Conservation (phyloP, 108 stramenopile species). For the Nannochloropsis gaditana region DNA sequence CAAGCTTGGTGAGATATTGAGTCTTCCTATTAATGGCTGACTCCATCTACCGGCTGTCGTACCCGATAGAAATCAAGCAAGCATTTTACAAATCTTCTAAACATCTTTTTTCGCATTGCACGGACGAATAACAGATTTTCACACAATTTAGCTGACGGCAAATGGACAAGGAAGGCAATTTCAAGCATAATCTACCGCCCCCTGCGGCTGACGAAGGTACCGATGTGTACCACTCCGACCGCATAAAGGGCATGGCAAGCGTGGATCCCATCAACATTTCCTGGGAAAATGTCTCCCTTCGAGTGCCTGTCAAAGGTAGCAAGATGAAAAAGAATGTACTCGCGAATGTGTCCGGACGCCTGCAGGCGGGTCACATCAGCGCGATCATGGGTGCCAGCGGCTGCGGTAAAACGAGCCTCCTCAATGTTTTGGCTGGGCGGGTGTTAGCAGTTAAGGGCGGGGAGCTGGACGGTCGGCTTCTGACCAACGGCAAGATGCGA, state of each 20-base stretch:
- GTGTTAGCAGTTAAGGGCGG: slow-evolving; percentile 10
- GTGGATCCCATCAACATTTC: slow-evolving; percentile 10
- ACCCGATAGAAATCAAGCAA: too few relatives aligned
- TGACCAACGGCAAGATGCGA: background rate
- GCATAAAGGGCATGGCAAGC: background rate
- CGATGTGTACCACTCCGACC: background rate
- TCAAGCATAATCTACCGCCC: background rate
- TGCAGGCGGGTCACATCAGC: background rate
- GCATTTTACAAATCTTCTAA: too few relatives aligned
- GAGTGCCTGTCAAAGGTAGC: slow-evolving; percentile 19
- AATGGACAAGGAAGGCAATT: too few relatives aligned
- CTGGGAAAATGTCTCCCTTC: background rate
- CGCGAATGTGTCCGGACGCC: background rate
- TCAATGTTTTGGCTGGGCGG: slow-evolving; percentile 47
- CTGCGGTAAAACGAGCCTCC: slow-evolving; percentile 52
- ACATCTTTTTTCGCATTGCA: too few relatives aligned
- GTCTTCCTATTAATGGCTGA: too few relatives aligned
- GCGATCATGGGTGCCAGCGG: slow-evolving; percentile 54
- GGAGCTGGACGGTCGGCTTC: slow-evolving; percentile 3
- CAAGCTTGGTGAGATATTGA: too few relatives aligned
- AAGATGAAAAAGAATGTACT: background rate
- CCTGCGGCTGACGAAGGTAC: background rate
- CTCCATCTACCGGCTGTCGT: too few relatives aligned
- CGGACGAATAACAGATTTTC: too few relatives aligned
- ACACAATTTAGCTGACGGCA: too few relatives aligned